Evolutionary conservation across 768 basidiomycete species (phyloP).

Genomic region (Auricularia cornea): DNA sequence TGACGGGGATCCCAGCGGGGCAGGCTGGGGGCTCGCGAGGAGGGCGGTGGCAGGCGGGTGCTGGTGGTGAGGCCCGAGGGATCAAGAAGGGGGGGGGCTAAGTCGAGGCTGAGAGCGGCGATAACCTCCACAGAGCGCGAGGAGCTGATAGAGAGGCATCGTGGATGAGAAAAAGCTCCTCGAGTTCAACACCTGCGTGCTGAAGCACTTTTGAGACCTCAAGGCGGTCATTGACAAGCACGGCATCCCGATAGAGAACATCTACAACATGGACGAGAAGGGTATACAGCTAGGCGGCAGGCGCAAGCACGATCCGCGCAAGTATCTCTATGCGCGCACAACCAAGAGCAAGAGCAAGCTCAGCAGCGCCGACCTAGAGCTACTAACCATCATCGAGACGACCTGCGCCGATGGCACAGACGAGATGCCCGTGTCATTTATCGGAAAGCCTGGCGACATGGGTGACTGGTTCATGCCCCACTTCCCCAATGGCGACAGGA

Average conservation of each 20-base stretch:
- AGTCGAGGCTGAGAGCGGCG: no score
- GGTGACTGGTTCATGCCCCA: constrained; percentile 17
- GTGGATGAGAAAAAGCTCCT: no score
- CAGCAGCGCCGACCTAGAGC: constrained; percentile 29
- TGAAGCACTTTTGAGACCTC: background rate
- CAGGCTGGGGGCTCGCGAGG: no score
- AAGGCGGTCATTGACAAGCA: background rate
- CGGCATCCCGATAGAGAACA: constrained; percentile 8
- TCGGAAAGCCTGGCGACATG: background rate
- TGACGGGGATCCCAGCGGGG: no score
- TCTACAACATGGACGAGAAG: constrained; percentile 8
- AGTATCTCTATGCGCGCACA: constrained; percentile 14
- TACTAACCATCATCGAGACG: constrained; percentile 39
- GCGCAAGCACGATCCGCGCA: constrained; percentile 5
- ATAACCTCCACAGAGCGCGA: no score
- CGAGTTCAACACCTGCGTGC: background rate
- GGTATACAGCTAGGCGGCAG: constrained; percentile 7
- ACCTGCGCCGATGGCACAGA: constrained; percentile 32
- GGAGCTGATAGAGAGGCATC: no score
- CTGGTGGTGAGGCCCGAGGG: no score
- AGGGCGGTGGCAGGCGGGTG: no score
- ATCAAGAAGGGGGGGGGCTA: no score
- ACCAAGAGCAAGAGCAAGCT: constrained; percentile 14
- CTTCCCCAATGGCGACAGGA: constrained; percentile 15
- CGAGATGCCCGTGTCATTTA: background rate